Conservation (phyloP, 306 rosid genomes). For the Arachis stenosperma region DNA sequence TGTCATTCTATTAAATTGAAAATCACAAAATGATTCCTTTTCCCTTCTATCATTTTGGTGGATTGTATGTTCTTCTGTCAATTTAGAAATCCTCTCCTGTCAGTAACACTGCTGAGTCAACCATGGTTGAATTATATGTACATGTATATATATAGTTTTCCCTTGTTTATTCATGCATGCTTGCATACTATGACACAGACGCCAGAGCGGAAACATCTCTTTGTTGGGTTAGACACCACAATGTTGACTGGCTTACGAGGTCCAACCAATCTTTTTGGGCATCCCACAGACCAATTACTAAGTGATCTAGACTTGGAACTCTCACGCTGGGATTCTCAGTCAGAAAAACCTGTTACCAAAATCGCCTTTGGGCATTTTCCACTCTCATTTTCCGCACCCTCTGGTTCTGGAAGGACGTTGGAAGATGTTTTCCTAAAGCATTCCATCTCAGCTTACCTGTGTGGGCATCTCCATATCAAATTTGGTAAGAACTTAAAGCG, state of each 20-base stretch:
- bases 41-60: conserved; percentile 24
- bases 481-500: conserved; percentile 91
- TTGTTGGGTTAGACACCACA: conserved; percentile 88
- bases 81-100: conserved; percentile 2
- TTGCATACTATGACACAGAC: conserved; percentile 54
- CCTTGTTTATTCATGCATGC: conserved; percentile 35
- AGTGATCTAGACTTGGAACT: conserved; percentile 74
- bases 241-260: conserved; percentile 82
- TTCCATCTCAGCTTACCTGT: conserved; percentile 82
- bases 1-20: conserved; percentile 3
- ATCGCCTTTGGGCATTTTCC: conserved; percentile 95
- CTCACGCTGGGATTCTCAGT: conserved; percentile 79
- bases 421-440: conserved; percentile 78
- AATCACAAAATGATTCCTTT: conserved; percentile 8
- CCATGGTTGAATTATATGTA: conserved; percentile 1
- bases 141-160: conserved; percentile 27
- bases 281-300: conserved; percentile 80
- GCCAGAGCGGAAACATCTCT: conserved; percentile 67
- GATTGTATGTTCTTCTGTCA: conserved; percentile 7
- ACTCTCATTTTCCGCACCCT: conserved; percentile 75
- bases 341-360: conserved; percentile 66
- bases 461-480: conserved; percentile 89
- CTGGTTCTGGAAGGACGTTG: conserved; percentile 75
- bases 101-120: conserved; percentile 21
- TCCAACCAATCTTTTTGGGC: conserved; percentile 94